Evolutionary conservation across 768 basidiomycete species (phyloP), one percentile per base, ranked within the genome.

Genomic region (Chiua virens): DNA sequence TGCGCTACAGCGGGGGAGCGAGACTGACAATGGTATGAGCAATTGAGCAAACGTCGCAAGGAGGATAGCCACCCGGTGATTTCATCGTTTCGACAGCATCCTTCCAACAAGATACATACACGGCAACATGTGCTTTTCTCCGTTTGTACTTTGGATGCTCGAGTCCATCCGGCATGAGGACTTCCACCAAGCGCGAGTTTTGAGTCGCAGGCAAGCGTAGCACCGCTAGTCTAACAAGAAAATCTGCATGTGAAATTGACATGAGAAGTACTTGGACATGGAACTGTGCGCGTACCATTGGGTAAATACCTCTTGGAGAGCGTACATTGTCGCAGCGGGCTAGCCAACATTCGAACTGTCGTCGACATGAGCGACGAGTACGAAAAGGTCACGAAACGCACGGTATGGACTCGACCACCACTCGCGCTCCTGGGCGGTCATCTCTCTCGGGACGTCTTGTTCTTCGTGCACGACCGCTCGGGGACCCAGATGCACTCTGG

Each of bases 351-450:
- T 46, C 88, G 79, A 11, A 91, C 87, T 88, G 58, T 25, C 14
- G 34, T 41, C 46, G 46, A 45, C 41, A 3, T 40, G 32, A 40
- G 39, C 20, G 39, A 34, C 3, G 34, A 17, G 22, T 7, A 11
- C 32, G 36, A 51, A 38, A 15, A 28, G 34, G 38, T 5, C 18
- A 35, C 27, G 8, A 23, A 13, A 72, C 71, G 54, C 70, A 91
- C 89, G 74, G 67, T 90, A 92, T 48, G 89, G 88, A 63, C 81
- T 88, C 11, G 86, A 77, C 81, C 80, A 86, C 81, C 84, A 88
- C 23, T 66, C 65, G 56, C 79, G 72, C 70, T 91, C 88, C 58
- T 81, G 72, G 37, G 62, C 58, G 1, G 79, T 75, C 89, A 90
- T 91, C 50, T 73, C 73, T 28, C 85, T 74, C 13, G 76, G 77